phyloP scores from a whole-genome alignment of 2,329 filamentous ascomycete genomes.

The Penicillium sp. region DNA sequence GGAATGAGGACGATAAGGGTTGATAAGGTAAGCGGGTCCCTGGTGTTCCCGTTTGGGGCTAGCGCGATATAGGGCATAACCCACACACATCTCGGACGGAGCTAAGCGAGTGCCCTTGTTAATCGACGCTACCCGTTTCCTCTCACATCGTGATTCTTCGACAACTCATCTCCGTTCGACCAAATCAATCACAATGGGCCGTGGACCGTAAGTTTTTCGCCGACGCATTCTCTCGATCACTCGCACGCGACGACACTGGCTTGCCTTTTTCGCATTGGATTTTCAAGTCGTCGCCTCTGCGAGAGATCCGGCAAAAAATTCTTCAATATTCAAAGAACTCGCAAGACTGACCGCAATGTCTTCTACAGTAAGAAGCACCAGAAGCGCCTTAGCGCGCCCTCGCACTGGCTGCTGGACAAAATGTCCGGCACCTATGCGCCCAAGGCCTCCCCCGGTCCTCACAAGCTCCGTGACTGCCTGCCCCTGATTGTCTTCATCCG shows the following conservation, averaged over 20 bases:
- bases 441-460: slow-evolving; percentile 79
- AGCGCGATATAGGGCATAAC: slow-evolving; percentile 35
- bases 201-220: slow-evolving; percentile 58
- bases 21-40: slow-evolving; percentile 6
- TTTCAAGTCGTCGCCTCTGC: slow-evolving; percentile 7
- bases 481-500: slow-evolving; percentile 98
- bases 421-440: slow-evolving; percentile 84
- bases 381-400: slow-evolving; percentile 98
- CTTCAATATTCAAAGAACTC: slow-evolving; percentile 7
- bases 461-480: slow-evolving; percentile 99
- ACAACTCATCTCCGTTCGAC: slow-evolving; percentile 43
- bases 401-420: slow-evolving; percentile 99
- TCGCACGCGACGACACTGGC: slow-evolving; percentile 6
- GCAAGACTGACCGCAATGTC: slow-evolving; percentile 32
- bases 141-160: slow-evolving; percentile 37
- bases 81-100: slow-evolving; percentile 19
- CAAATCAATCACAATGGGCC: slow-evolving; percentile 54
- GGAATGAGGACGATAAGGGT: slow-evolving; percentile 7
- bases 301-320: slow-evolving; percentile 14
- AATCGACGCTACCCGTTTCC: slow-evolving; percentile 16
- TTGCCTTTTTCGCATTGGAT: background rate
- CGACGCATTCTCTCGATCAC: slow-evolving; percentile 2
- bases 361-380: slow-evolving; percentile 91
- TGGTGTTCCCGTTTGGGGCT: slow-evolving; percentile 26
- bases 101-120: slow-evolving; percentile 36